Conservation (phyloP, 768 basidiomycete species). For the Amanita jacksonii region DNA sequence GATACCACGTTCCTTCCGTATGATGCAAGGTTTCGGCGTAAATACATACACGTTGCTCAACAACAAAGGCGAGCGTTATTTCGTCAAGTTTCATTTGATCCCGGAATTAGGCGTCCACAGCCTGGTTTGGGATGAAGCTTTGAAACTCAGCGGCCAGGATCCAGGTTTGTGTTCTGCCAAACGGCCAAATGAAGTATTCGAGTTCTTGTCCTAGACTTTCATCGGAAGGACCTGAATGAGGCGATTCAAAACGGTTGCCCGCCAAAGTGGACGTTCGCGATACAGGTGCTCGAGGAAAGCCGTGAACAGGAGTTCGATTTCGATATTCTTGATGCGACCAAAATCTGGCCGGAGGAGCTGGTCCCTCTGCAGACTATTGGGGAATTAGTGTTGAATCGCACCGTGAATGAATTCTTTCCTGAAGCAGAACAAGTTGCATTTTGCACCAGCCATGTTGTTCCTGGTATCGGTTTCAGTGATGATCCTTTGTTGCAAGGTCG, state of each 20-base stretch:
- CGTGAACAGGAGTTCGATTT: constrained; percentile 79
- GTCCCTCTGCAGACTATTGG: constrained; percentile 75
- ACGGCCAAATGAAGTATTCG: background rate
- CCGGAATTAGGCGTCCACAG: constrained; percentile 79
- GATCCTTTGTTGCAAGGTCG: constrained; percentile 79
- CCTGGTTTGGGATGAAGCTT: constrained; percentile 82
- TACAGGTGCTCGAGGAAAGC: constrained; percentile 62
- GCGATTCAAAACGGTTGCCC: constrained; percentile 65
- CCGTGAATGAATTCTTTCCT: constrained; percentile 70
- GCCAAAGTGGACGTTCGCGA: constrained; percentile 73
- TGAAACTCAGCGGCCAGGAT: constrained; percentile 78
- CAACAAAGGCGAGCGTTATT: constrained; percentile 51
- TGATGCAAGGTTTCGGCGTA: constrained; percentile 87
- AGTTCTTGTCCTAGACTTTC: constrained; percentile 48
- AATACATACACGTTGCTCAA: constrained; percentile 79
- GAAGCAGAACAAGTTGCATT: constrained; percentile 89
- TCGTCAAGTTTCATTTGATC: constrained; percentile 85
- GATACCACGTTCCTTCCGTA: constrained; percentile 77
- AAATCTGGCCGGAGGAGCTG: constrained; percentile 76
- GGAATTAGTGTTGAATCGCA: constrained; percentile 55
- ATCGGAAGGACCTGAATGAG: constrained; percentile 78
- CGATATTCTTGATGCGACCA: constrained; percentile 81
- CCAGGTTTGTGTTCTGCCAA: constrained; percentile 36
- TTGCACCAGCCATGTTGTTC: constrained; percentile 66
- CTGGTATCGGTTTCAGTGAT: constrained; percentile 62